A percentile compares a stretch with the other conserved stretches of the same genome.
phyloP scores from a whole-genome alignment of 2,329 filamentous ascomycete species.

The Aspergillus texensis region DNA sequence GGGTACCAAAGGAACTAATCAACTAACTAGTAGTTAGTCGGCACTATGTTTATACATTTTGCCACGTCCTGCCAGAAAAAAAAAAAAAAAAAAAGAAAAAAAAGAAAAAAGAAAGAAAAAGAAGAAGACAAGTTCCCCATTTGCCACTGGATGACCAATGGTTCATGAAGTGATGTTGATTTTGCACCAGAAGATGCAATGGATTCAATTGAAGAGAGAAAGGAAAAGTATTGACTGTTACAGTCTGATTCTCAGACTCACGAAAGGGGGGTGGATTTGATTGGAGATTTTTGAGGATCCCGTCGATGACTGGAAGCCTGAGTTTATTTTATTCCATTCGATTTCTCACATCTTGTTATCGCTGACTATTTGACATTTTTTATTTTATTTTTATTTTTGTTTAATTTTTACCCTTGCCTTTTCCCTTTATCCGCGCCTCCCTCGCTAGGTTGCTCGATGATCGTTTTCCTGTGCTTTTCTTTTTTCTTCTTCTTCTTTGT shows the following conservation, averaged over 20 bases:
- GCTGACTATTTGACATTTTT: slow-evolving; percentile 6
- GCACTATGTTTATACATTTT: background rate
- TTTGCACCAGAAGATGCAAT: background rate
- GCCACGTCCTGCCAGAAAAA: background rate
- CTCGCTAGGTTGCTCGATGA: background rate
- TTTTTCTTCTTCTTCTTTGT: background rate
- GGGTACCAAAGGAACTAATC: background rate
- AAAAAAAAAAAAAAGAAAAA: background rate
- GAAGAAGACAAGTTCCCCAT: background rate
- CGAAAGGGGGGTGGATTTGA: background rate
- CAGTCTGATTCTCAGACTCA: background rate
- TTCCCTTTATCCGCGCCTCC: background rate
- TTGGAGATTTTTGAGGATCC: background rate
- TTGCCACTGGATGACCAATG: background rate
- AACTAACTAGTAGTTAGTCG: background rate
- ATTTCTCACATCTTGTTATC: slow-evolving; percentile 17
- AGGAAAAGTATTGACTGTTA: background rate
- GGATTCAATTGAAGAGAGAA: background rate
- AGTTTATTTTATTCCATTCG: slow-evolving; percentile 22
- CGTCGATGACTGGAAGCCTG: slow-evolving; percentile 2
- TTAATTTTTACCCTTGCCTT: background rate
- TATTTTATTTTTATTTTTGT: background rate
- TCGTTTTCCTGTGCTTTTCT: background rate
- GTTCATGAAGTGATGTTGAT: background rate
- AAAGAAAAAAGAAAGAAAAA: background rate